phyloP scores from a whole-genome alignment of 1,139 yeast genomes.

The Protomyces arabidopsidicola region DNA sequence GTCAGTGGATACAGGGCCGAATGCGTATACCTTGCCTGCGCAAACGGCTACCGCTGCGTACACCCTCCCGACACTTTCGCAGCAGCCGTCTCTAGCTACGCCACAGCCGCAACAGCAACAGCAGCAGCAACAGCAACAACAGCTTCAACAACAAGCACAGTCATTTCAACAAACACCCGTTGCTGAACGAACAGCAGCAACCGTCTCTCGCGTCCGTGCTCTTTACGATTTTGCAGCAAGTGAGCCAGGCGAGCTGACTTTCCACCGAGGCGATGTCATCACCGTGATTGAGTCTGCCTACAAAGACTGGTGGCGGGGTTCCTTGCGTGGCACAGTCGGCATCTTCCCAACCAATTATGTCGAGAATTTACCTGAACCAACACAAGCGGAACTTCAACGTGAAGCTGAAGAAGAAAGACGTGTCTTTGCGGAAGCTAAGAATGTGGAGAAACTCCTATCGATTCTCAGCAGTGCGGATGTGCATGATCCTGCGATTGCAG shows the following conservation, averaged over 20 bases:
- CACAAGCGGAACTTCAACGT: constrained; percentile 50
- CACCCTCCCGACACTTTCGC: constrained; percentile 9
- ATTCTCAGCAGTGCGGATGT: constrained; percentile 46
- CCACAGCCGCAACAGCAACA: not conserved
- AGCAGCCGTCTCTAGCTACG: not conserved
- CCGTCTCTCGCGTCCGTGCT: constrained; percentile 70
- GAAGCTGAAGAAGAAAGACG: constrained; percentile 46
- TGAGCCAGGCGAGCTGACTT: constrained; percentile 46
- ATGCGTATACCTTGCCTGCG: constrained; percentile 25
- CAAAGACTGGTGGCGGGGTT: constrained; percentile 95
- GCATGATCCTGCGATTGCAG: constrained; percentile 44
- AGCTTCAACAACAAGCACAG: constrained; percentile 30
- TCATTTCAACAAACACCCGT: constrained; percentile 32
- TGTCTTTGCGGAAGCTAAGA: constrained; percentile 49
- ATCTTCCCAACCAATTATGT: constrained; percentile 94
- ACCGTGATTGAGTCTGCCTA: constrained; percentile 83
- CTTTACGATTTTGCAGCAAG: constrained; percentile 71
- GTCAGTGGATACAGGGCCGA: constrained; percentile 19
- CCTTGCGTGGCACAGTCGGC: constrained; percentile 72
- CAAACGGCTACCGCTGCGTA: constrained; percentile 20
- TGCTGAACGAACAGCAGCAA: constrained; percentile 39
- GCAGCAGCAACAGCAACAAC: constrained; percentile 17
- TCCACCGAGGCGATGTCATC: constrained; percentile 48
- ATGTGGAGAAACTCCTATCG: constrained; percentile 62
- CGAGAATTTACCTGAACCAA: constrained; percentile 65